A percentile compares a stretch with the other conserved stretches of the same genome.
Evolutionary conservation across 169 alveolate genomes (phyloP).

Genomic region (Nephromyces sp.): DNA sequence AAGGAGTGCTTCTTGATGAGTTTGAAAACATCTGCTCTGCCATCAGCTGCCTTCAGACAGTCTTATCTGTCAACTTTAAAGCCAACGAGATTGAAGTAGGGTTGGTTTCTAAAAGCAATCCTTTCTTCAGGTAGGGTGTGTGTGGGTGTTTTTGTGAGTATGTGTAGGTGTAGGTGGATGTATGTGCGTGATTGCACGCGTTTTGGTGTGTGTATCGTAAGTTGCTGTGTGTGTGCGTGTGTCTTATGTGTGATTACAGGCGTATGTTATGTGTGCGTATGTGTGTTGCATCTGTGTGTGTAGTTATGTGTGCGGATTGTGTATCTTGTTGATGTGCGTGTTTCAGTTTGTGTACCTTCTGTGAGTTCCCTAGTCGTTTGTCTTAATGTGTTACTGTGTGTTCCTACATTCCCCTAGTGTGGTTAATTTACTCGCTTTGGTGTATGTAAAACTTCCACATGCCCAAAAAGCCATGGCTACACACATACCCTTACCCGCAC

Average conservation of each 20-base stretch:
- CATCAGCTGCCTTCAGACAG: constrained; percentile 11
- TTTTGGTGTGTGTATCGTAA: background rate
- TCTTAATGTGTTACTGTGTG: no score
- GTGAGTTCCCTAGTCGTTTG: no score
- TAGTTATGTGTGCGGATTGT: no score
- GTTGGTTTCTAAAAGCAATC: constrained; percentile 53
- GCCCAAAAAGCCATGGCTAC: background rate
- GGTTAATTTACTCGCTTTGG: background rate
- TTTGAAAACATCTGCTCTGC: constrained; percentile 24
- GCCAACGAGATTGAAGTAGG: constrained; percentile 69
- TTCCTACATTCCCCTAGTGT: no score
- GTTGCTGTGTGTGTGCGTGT: background rate
- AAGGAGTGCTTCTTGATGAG: constrained; percentile 13
- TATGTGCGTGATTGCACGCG: background rate
- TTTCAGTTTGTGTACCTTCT: no score
- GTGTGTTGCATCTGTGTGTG: background rate
- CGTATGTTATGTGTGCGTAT: background rate
- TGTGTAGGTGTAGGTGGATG: background rate
- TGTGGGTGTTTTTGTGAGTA: background rate
- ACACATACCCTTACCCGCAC: background rate
- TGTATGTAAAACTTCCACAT: background rate
- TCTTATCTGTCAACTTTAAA: constrained; percentile 56
- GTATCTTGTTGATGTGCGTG: no score
- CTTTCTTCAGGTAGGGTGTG: constrained; percentile 45
- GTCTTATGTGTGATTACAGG: background rate